Evolutionary conservation across 2,329 filamentous ascomycete genomes (phyloP), one percentile per base, ranked within the genome.

Genomic region (Colletotrichum paranaense): DNA sequence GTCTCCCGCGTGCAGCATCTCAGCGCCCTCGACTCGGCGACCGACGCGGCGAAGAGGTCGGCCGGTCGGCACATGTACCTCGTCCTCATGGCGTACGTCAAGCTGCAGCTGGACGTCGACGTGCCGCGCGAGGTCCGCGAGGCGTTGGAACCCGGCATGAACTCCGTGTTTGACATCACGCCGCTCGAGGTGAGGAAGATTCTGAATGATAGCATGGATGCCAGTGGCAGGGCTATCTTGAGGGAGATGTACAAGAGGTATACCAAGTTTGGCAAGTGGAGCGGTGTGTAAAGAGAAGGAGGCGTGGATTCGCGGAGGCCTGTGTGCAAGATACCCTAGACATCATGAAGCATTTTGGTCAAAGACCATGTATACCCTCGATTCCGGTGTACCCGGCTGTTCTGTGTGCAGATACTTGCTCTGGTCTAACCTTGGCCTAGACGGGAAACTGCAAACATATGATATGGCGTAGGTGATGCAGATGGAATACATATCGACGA

Each of bases 221-320:
- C 82, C 4, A 89, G 87, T 75, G 90, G 90, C 7, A 83, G 91
- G 73, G 90, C 88, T 1, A 86, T 92, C 32, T 85, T 92, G 79
- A 85, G 85, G 75, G 87, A 88, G 72, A 83, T 92, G 84, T 91
- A 88, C 75, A 88, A 86, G 77, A 84, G 87, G 79, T 92, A 90
- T 79, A 85, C 85, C 78, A 89, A 86, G 81, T 92, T 91, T 83
- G 90, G 90, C 55, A 91, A 91, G 83, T 92, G 90, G 90, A 90
- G 82, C 64, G 89, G 89, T 42, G 85, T 91, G 28, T 90, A 84
- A 84, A 76, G 64, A 30, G 16, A 11, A 24, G 24, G 7, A 14
- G 16, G 7, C 32, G 42, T 7, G 42, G 35, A 42, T 38, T 22
- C 12, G 12, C 42, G 49, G 26, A 52, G 59, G 46, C 35, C 49